Evolutionary conservation across 2,329 filamentous ascomycete species (phyloP).

Genomic region (Colletotrichum sublineola): DNA sequence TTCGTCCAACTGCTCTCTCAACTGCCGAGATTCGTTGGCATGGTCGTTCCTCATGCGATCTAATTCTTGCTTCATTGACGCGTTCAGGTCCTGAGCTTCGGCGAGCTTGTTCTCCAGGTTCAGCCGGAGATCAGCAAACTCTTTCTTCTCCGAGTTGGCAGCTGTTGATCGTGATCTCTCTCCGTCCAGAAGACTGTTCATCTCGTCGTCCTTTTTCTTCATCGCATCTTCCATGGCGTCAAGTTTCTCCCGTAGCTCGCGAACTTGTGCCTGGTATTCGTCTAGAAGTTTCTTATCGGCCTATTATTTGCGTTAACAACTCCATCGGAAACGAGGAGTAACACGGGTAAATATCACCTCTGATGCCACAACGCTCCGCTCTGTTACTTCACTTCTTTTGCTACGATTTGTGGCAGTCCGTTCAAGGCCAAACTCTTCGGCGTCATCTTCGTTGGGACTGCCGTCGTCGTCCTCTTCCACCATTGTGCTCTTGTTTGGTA

Average conservation of each 20-base stretch:
- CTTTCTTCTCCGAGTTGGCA: slow-evolving; percentile 74
- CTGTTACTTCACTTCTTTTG: slow-evolving; percentile 48
- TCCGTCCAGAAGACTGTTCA: slow-evolving; percentile 70
- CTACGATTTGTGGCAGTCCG: slow-evolving; percentile 45
- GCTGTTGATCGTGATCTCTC: slow-evolving; percentile 68
- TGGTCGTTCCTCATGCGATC: slow-evolving; percentile 80
- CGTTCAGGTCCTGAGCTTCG: slow-evolving; percentile 82
- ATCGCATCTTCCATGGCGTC: slow-evolving; percentile 77
- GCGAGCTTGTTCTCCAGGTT: slow-evolving; percentile 80
- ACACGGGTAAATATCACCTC: slow-evolving; percentile 52
- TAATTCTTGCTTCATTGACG: slow-evolving; percentile 83
- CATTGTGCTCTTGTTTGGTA: slow-evolving; percentile 98
- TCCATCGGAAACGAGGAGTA: slow-evolving; percentile 37
- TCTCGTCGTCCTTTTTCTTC: slow-evolving; percentile 78
- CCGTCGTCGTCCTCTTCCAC: slow-evolving; percentile 92
- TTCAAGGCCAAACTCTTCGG: slow-evolving; percentile 74
- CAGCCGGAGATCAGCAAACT: slow-evolving; percentile 75
- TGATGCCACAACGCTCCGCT: slow-evolving; percentile 52
- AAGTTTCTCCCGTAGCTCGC: slow-evolving; percentile 80
- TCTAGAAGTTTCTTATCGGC: slow-evolving; percentile 79
- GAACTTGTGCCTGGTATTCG: slow-evolving; percentile 84
- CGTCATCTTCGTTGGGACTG: slow-evolving; percentile 68
- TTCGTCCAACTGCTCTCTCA: slow-evolving; percentile 74
- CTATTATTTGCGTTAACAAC: slow-evolving; percentile 50
- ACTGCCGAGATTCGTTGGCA: slow-evolving; percentile 70